Evolutionary conservation across 345 rosid genomes (phyloP).

Genomic region (Rhodomyrtus tomentosa): DNA sequence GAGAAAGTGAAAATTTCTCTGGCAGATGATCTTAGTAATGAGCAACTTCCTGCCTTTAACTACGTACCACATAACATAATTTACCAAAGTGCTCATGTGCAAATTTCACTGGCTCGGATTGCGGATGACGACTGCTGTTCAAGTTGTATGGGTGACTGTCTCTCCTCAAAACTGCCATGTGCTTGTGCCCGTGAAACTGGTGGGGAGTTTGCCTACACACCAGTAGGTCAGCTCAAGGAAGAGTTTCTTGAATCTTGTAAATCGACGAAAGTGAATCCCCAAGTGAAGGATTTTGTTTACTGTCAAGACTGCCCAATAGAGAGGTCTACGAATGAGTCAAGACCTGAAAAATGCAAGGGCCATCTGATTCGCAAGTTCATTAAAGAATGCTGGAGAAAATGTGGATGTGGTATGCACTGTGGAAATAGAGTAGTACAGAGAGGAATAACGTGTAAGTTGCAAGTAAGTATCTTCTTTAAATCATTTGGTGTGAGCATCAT

Average conservation of each 20-base stretch:
- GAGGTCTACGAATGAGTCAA: slow-evolving; percentile 28
- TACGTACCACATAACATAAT: slow-evolving; percentile 56
- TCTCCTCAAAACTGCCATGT: slow-evolving; percentile 46
- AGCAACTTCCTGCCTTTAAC: slow-evolving; percentile 39
- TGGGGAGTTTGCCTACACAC: slow-evolving; percentile 78
- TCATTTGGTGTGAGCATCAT: background rate
- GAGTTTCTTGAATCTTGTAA: slow-evolving; percentile 44
- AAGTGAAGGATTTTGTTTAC: slow-evolving; percentile 20
- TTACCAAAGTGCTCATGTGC: slow-evolving; percentile 53
- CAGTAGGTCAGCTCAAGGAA: slow-evolving; percentile 40
- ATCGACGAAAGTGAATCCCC: slow-evolving; percentile 25
- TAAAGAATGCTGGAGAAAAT: slow-evolving; percentile 90
- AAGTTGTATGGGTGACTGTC: slow-evolving; percentile 64
- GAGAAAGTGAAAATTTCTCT: slow-evolving; percentile 56
- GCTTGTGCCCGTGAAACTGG: slow-evolving; percentile 74
- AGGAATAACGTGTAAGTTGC: slow-evolving; percentile 55
- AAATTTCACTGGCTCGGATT: slow-evolving; percentile 58
- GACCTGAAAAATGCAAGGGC: slow-evolving; percentile 61
- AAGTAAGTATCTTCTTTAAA: slow-evolving; percentile 29
- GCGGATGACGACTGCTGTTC: slow-evolving; percentile 67
- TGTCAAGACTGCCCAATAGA: slow-evolving; percentile 75
- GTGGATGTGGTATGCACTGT: slow-evolving; percentile 72
- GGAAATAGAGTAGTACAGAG: slow-evolving; percentile 78
- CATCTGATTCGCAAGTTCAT: slow-evolving; percentile 73
- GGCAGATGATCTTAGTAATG: slow-evolving; percentile 37